These are phyloP conservation scores for Candida easanensis DNA, from an alignment of 805 yeast genomes.

Conservation along the genomic window DNA sequence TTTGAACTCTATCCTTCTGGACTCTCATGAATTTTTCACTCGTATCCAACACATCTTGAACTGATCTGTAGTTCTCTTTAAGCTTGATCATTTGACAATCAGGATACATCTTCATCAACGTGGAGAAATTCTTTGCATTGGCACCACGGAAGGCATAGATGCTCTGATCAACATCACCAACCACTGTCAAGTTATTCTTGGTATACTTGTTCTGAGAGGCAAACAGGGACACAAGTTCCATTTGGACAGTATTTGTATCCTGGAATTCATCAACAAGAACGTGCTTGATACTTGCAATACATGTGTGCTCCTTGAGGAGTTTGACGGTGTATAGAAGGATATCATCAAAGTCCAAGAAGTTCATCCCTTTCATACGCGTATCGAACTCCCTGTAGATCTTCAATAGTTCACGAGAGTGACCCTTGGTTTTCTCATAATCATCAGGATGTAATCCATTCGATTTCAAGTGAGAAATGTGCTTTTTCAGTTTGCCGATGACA, in stretches of 20 bases:
- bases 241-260: constrained; percentile 80
- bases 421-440: constrained; percentile 31
- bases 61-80: constrained; percentile 78
- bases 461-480: constrained; percentile 52
- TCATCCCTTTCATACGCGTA: constrained; percentile 36
- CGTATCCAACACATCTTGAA: constrained; percentile 57
- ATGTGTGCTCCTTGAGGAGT: constrained; percentile 36
- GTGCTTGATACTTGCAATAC: constrained; percentile 45
- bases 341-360: constrained; percentile 80
- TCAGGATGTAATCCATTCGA: constrained; percentile 47
- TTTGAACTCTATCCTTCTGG: constrained; percentile 46
- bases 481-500: constrained; percentile 9
- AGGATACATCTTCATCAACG: constrained; percentile 45
- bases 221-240: constrained; percentile 58
- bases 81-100: constrained; percentile 40
- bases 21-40: constrained; percentile 67
- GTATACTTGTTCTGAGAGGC: constrained; percentile 38
- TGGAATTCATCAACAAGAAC: constrained; percentile 93
- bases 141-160: constrained; percentile 90
- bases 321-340: constrained; percentile 55
- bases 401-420: constrained; percentile 32
- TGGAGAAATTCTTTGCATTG: constrained; percentile 58
- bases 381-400: constrained; percentile 55
- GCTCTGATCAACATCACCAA: constrained; percentile 96
- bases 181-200: constrained; percentile 69